Evolutionary conservation across 495 filamentous ascomycete genomes (phyloP).

Genomic region (Aspergillus saccharolyticus): DNA sequence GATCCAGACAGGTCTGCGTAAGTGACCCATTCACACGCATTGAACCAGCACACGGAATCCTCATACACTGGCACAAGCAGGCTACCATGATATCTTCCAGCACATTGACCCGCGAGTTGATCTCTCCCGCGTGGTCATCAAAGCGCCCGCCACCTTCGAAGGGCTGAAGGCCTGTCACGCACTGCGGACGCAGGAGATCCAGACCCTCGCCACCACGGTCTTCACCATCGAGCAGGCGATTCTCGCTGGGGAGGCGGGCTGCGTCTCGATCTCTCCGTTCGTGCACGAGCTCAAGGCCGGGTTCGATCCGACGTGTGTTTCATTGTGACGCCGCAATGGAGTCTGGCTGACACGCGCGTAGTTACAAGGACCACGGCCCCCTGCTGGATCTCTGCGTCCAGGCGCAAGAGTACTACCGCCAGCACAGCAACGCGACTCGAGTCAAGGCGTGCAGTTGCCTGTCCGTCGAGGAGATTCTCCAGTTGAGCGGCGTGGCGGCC

Average conservation of each 20-base stretch:
- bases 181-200: neutral
- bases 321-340: neutral
- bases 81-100: neutral
- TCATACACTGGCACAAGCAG: neutral
- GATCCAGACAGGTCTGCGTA: neutral
- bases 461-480: slow-evolving; percentile 4
- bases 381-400: neutral
- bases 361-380: slow-evolving; percentile 1
- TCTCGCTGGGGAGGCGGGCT: slow-evolving; percentile 7
- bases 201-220: slow-evolving; percentile 8
- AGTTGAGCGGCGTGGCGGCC: slow-evolving; percentile 2
- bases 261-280: slow-evolving; percentile 10
- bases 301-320: neutral
- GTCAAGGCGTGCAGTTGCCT: slow-evolving; percentile 6
- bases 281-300: slow-evolving; percentile 1
- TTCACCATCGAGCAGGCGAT: slow-evolving; percentile 10
- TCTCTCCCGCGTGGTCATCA: slow-evolving; percentile 1
- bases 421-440: neutral
- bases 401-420: slow-evolving; percentile 3
- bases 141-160: slow-evolving; percentile 7
- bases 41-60: neutral
- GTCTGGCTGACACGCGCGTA: neutral
- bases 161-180: slow-evolving; percentile 7
- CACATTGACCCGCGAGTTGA: neutral
- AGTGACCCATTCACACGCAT: neutral